Base-by-base conservation (phyloP, 306 rosid species). In the Senna tora region DNA sequence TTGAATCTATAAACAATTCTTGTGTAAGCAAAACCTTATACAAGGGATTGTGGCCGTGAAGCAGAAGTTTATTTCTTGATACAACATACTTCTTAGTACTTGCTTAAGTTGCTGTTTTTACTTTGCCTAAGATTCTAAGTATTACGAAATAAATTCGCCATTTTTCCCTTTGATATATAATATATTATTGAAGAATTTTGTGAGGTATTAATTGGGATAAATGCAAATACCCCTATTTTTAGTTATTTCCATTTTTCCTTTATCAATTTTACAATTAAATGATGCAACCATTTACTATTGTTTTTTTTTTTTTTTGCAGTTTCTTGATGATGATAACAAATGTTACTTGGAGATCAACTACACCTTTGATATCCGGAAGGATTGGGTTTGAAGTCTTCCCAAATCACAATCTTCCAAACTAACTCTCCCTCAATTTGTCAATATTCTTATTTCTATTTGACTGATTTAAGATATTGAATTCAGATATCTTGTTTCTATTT, bases 311-410 rank as follows among this genome's bases (percentile, higher is more conserved):
- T 13, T 55, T 52, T 71, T 73, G 51, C 92, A 91, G 95, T 88
- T 88, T 77, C 50, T 80, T 76, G 97, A 91, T 65, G 97, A 91
- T 57, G 95, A 91, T 83, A 80, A 88, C 79, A 86, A 80, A 75
- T 86, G 89, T 87, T 85, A 88, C 82, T 76, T 88, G 95, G 95
- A 88, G 89, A 88, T 88, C 77, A 88, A 87, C 80, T 91, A 91
- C 70, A 83, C 87, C 12, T 88, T 91, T 61, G 92, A 91, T 32
- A 91, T 91, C 75, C 69, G 78, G 75, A 91, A 75, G 76, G 92
- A 91, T 7, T 91, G 97, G 95, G 78, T 78, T 80, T 71, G 61
- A 25, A 25, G 30, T 3, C 30, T 25, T 25, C 5, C 39, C 39
- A 3, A 63, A 41, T 41, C 74, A 8, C 55, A 63, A 33, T 54